Evolutionary conservation across 2,329 filamentous ascomycete genomes (phyloP).

Genomic region (Ophiobolus disseminans): DNA sequence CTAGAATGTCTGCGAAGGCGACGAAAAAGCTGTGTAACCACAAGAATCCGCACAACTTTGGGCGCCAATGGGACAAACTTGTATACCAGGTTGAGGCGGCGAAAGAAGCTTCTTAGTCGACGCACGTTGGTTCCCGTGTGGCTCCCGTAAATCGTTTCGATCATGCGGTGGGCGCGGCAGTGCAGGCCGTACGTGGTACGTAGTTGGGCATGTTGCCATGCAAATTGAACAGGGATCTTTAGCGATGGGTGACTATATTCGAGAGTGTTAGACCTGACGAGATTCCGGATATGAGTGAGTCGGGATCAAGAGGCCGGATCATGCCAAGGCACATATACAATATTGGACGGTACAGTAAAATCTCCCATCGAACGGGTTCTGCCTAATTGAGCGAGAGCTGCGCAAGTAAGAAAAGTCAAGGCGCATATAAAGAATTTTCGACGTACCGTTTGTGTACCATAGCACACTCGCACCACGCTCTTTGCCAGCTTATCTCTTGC

Average conservation of each 20-base stretch:
- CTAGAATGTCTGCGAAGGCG: conserved; percentile 3
- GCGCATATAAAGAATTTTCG: conserved; percentile 46
- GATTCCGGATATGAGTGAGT: conserved; percentile 40
- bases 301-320: conserved; percentile 43
- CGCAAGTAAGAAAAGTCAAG: conserved; percentile 25
- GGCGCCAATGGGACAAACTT: conserved; percentile 20
- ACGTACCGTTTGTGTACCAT: conserved; percentile 29
- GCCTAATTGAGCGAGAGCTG: conserved; percentile 40
- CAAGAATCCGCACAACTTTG: conserved; percentile 12
- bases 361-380: conserved; percentile 41
- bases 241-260: conserved; percentile 44
- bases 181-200: conserved; percentile 32
- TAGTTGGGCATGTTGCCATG: conserved; percentile 36
- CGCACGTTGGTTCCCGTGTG: conserved; percentile 27
- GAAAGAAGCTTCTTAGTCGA: conserved; percentile 18
- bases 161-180: conserved; percentile 28
- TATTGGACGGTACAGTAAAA: conserved; percentile 44
- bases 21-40: conserved; percentile 11
- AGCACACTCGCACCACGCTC: conserved; percentile 20
- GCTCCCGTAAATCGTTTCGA: conserved; percentile 25
- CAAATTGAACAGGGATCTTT: conserved; percentile 46
- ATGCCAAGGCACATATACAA: conserved; percentile 46
- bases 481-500: conserved; percentile 13
- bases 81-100: conserved; percentile 19
- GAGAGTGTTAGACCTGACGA: conserved; percentile 41